A percentile compares a stretch with the other conserved stretches of the same genome.
These are phyloP conservation scores for Torulaspora quercuum DNA, from an alignment of 805 yeast species.

Conservation along the genomic window DNA sequence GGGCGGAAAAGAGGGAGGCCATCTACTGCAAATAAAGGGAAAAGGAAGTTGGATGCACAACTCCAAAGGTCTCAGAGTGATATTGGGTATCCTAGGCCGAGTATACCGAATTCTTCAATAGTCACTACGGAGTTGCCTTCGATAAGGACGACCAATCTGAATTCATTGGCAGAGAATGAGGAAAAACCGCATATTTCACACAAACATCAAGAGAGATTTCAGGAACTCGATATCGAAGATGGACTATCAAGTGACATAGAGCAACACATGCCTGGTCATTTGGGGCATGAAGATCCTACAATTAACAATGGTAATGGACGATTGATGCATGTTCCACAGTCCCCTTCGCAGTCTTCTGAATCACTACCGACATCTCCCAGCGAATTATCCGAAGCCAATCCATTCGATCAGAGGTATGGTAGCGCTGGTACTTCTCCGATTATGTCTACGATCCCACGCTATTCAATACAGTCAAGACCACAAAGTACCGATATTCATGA, in stretches of 20 bases:
- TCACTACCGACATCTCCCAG: constrained; percentile 37
- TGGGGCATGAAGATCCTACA: constrained; percentile 5
- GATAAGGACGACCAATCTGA: constrained; percentile 15
- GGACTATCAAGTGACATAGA: constrained; percentile 40
- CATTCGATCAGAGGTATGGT: constrained; percentile 31
- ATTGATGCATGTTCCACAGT: constrained; percentile 11
- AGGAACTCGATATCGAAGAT: constrained; percentile 36
- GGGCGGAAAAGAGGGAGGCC: constrained; percentile 37
- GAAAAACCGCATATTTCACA: constrained; percentile 8
- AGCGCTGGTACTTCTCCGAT: constrained; percentile 35
- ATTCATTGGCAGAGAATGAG: constrained; percentile 12
- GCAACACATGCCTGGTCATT: constrained; percentile 18
- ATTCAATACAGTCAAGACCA: constrained; percentile 24
- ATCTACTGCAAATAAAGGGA: constrained; percentile 18
- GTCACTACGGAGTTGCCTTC: constrained; percentile 26
- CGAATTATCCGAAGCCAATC: constrained; percentile 31
- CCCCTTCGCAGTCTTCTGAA: constrained; percentile 31
- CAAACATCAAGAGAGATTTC: constrained; percentile 24
- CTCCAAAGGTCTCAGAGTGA: constrained; percentile 34
- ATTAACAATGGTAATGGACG: constrained; percentile 9
- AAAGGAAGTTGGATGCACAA: constrained; percentile 22
- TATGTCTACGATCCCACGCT: constrained; percentile 32
- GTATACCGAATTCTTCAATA: constrained; percentile 27
- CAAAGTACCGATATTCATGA: constrained; percentile 34
- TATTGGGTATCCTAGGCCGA: constrained; percentile 28